These are phyloP conservation scores for Fusarium piperis DNA, from an alignment of 2,329 filamentous ascomycete genomes.

Conservation along the genomic window DNA sequence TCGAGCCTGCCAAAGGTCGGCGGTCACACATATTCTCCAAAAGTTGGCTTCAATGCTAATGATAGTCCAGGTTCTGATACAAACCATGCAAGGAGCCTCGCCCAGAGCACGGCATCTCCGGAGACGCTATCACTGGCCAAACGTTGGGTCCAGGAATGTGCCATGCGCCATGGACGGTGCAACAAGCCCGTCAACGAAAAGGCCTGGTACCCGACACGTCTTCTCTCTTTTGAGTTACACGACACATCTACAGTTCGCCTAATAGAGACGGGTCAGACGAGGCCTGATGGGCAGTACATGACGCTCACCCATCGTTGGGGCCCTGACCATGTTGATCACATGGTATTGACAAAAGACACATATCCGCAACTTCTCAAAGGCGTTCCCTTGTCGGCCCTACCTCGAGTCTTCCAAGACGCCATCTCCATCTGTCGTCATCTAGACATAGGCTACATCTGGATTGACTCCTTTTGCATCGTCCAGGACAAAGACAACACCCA, in stretches of 20 bases:
- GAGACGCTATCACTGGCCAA: neutral
- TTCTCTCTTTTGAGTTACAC: neutral
- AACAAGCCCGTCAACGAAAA: neutral
- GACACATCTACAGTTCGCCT: neutral
- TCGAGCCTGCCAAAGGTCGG: neutral
- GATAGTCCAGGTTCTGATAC: neutral
- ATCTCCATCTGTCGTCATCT: neutral
- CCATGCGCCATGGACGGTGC: neutral
- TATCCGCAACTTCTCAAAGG: neutral
- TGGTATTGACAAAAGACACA: neutral
- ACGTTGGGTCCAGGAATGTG: neutral
- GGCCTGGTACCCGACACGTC: neutral
- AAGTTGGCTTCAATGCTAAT: neutral
- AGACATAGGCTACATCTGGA: neutral
- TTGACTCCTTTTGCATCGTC: conserved; percentile 4
- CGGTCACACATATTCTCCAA: neutral
- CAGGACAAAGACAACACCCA: conserved; percentile 1
- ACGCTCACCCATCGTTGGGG: neutral
- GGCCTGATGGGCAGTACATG: neutral
- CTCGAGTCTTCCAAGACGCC: neutral
- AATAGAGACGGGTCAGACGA: neutral
- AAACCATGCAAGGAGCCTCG: neutral
- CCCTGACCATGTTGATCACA: neutral
- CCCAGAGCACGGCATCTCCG: neutral
- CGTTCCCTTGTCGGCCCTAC: neutral